These are phyloP conservation scores for Cryphonectria radicalis DNA, from an alignment of 2,329 filamentous ascomycete genomes.

Conservation along the genomic window DNA sequence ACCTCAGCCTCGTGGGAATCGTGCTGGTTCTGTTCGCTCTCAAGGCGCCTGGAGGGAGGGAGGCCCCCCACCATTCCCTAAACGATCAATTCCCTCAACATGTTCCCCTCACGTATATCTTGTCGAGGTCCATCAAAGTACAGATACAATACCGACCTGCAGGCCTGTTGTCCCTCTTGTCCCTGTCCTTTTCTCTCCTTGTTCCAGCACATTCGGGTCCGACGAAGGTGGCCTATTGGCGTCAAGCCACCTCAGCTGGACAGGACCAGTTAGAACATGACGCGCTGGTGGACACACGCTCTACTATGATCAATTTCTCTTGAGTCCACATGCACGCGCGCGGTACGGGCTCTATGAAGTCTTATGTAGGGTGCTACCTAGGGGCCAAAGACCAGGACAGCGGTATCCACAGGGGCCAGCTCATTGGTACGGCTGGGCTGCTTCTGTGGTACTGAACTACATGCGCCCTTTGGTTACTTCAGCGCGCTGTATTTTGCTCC, in stretches of 20 bases:
- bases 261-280: neutral
- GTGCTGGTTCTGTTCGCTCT: neutral
- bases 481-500: neutral
- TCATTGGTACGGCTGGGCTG: neutral
- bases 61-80: neutral
- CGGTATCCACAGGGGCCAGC: neutral
- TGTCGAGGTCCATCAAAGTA: neutral
- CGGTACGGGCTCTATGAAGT: neutral
- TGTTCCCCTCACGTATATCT: neutral
- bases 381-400: neutral
- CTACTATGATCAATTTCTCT: neutral
- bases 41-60: neutral
- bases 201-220: neutral
- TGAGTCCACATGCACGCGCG: neutral
- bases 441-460: neutral
- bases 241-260: slow-evolving; percentile 1
- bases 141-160: neutral
- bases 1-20: neutral
- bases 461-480: too few species aligned
- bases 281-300: neutral
- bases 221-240: neutral
- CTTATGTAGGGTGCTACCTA: neutral
- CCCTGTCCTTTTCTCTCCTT: neutral
- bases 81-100: neutral
- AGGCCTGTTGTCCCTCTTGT: neutral